Base-by-base conservation (phyloP, 768 basidiomycete genomes). In the Tylopilus balloui region DNA sequence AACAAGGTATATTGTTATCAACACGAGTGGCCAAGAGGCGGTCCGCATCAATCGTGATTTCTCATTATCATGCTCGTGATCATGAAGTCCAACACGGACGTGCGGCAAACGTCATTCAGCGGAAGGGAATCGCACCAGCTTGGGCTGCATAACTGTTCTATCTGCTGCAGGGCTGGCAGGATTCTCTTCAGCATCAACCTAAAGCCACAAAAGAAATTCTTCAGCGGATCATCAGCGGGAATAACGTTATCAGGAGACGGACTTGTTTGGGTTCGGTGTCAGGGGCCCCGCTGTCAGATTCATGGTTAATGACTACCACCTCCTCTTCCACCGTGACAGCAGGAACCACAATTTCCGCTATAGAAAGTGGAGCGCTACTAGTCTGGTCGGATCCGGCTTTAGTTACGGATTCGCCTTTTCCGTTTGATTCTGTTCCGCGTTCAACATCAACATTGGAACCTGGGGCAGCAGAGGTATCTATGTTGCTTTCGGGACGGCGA, bases 121-220 rank as follows among this genome's bases (percentile, higher is more conserved):
- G 0, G 61, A 46, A 47, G 71, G 68, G 62, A 74, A 71, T 51
- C 58, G 69, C 29, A 67, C 66, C 19, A 60, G 42, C 58, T 58
- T 67, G 20, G 52, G 36, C 14, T 34, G 54, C 21, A 37, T 12
- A 7, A 15, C 7, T 3, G 12, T n/a, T 31, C 5, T 23, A 13
- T 36, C 44, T 28, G 19, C 17, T 28, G n/a, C 24, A 9, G 15
- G 7, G 25, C 14, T 25, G 13, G 43, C 29, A 14, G 14, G 14
- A 20, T 29, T 37, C 27, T 27, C 20, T 36, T 42, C 29, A 2
- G 11, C 32, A 17, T 17, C 20, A 14, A 43, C 48, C 64, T 68
- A 43, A 42, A 25, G 35, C 19, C 51, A 42, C 20, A 21, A 41
- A 32, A 6, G 6, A 27, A 5, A 45, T 35, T 49, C 55, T 57